phyloP scores from a whole-genome alignment of 768 basidiomycete species.

The Boletus bicolor region DNA sequence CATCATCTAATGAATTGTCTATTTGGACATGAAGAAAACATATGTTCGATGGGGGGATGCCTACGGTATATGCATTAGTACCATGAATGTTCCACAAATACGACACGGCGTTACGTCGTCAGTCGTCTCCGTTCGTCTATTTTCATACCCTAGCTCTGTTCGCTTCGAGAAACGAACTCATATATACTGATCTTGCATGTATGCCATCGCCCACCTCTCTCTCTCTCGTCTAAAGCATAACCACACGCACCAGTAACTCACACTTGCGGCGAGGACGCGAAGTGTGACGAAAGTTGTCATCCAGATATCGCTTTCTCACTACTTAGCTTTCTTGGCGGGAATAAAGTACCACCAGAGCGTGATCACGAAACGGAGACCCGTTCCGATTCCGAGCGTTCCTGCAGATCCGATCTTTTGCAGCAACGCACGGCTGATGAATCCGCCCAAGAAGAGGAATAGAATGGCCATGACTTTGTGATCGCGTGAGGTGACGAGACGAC shows the following conservation, averaged over 20 bases:
- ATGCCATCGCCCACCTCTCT: not conserved
- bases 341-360: slow-evolving; percentile 65
- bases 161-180: not conserved
- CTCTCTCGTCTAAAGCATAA: not conserved
- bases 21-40: not conserved
- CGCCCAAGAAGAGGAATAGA: slow-evolving; percentile 68
- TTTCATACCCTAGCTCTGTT: not conserved
- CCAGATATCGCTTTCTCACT: not conserved
- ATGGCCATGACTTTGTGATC: slow-evolving; percentile 74
- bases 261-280: not conserved
- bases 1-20: too few species aligned
- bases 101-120: slow-evolving; percentile 14
- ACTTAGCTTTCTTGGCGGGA: slow-evolving; percentile 32
- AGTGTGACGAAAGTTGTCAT: not conserved
- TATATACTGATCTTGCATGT: not conserved
- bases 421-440: slow-evolving; percentile 61
- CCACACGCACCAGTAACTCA: not conserved
- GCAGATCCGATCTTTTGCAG: slow-evolving; percentile 58
- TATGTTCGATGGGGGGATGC: not conserved
- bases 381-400: slow-evolving; percentile 62
- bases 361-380: slow-evolving; percentile 60
- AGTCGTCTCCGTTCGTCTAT: slow-evolving; percentile 1
- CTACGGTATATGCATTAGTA: slow-evolving; percentile 8
- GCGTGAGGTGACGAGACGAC: slow-evolving; percentile 51
- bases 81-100: slow-evolving; percentile 5